Base-by-base conservation (phyloP, 345 rosid genomes). In the Populus alba region DNA sequence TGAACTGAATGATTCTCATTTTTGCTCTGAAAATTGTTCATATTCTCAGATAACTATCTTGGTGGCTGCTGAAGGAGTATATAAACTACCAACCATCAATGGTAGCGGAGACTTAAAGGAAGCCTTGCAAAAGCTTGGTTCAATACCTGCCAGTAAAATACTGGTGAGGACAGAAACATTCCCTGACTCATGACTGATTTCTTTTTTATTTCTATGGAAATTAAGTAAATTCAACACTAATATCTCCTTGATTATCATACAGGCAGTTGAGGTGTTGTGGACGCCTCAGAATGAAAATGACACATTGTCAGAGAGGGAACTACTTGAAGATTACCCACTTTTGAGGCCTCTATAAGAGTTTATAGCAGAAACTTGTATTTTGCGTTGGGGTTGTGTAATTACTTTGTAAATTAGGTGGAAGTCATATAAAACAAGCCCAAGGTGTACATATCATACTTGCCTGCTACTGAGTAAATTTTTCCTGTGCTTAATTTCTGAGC, bases 261-360 rank as follows among this genome's bases (percentile, higher is more conserved):
- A 95, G 98, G 98, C 97, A 35, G 98, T 94, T 31, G 98, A 95
- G 86, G 98, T 92, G 77, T 78, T 95, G 85, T 95, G 99, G 99
- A 94, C 98, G 53, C 97, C 99, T 16, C 98, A 95, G 80, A 86
- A 92, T 73, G 99, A 92, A 83, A 83, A 87, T 33, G 98, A 91
- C 75, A 87, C 91, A 8, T 79, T 94, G 57, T 82, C 98, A 15
- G 95, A 94, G 81, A 84, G 89, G 66, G 93, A 94, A 82, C 86
- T 96, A 47, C 97, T 91, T 11, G 94, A 92, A 84, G 97, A 94
- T 85, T 96, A 91, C 84, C 92, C 99, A 35, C 88, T 94, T 73
- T 86, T 94, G 90, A 94, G 93, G 89, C 95, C 98, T 68, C 67
- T 96, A 66, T 91, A 77, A 85, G 79, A 78, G 57, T 70, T 68